These are phyloP conservation scores for Candida germanica DNA, from an alignment of 805 yeast genomes.

Conservation along the genomic window DNA sequence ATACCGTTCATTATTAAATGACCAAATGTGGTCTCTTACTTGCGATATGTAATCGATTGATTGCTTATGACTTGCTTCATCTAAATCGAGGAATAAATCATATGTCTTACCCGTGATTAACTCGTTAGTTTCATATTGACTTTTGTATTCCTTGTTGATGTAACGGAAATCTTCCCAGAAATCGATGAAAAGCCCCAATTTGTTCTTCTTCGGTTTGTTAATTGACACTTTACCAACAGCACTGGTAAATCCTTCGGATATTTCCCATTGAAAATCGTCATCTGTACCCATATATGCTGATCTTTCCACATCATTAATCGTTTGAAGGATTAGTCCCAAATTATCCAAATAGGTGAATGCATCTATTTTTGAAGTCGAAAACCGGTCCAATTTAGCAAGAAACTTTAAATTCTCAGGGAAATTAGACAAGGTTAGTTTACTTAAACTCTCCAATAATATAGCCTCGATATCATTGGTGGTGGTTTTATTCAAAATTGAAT, in stretches of 20 bases:
- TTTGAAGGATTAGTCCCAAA: constrained; percentile 25
- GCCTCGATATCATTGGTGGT: constrained; percentile 17
- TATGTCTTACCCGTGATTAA: constrained; percentile 17
- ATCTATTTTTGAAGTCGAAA: constrained; percentile 28
- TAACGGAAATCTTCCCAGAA: constrained; percentile 35
- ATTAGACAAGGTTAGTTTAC: constrained; percentile 17
- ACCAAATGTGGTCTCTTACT: constrained; percentile 21
- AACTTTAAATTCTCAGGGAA: constrained; percentile 37
- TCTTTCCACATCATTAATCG: constrained; percentile 23
- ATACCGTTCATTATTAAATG: constrained; percentile 16
- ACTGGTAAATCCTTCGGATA: constrained; percentile 20
- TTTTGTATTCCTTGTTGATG: constrained; percentile 22
- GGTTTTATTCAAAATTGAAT: constrained; percentile 18
- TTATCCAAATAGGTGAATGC: constrained; percentile 30
- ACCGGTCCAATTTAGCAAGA: constrained; percentile 33
- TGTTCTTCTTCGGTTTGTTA: constrained; percentile 20
- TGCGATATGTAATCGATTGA: constrained; percentile 21
- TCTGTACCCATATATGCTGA: too few species aligned
- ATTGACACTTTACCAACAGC: constrained; percentile 26
- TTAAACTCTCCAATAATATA: constrained; percentile 27
- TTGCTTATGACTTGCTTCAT: constrained; percentile 9
- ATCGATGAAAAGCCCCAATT: constrained; percentile 33
- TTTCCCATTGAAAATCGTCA: constrained; percentile 16
- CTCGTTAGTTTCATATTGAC: neutral
- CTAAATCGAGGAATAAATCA: constrained; percentile 20